phyloP scores from a whole-genome alignment of 1,284 basidiomycete species.

The Papiliotrema terrestris region DNA sequence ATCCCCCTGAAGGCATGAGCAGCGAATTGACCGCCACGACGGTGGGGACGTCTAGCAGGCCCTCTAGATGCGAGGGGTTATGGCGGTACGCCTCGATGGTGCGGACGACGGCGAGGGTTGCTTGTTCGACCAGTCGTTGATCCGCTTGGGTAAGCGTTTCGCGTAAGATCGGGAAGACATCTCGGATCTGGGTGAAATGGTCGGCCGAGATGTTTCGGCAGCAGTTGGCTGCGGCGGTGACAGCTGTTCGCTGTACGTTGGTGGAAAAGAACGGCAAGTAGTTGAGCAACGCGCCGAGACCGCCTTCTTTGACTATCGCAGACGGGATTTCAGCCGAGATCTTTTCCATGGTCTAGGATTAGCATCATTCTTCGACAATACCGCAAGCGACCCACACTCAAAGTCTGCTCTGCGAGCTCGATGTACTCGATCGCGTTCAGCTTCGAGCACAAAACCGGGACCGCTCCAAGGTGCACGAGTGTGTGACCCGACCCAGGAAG shows the following conservation, averaged over 20 bases:
- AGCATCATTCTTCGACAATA: neutral
- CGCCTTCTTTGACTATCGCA: conserved; percentile 89
- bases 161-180: conserved; percentile 86
- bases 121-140: conserved; percentile 88
- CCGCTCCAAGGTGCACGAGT: conserved; percentile 90
- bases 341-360: conserved; percentile 82
- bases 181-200: conserved; percentile 78
- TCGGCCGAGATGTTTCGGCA: conserved; percentile 85
- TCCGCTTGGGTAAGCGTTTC: conserved; percentile 87
- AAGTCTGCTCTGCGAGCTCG: conserved; percentile 90
- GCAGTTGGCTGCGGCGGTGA: conserved; percentile 94
- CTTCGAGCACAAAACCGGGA: conserved; percentile 91
- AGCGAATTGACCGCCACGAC: conserved; percentile 79
- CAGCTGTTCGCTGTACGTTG: conserved; percentile 87
- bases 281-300: conserved; percentile 81
- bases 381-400: conserved; percentile 67
- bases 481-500: conserved; percentile 90
- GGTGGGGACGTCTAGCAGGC: conserved; percentile 74
- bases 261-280: conserved; percentile 97
- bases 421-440: conserved; percentile 93
- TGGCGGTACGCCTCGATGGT: conserved; percentile 86
- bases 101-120: conserved; percentile 86
- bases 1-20: conserved; percentile 79
- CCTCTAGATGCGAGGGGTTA: conserved; percentile 77
- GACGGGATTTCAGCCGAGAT: conserved; percentile 94